phyloP scores from a whole-genome alignment of 73 alveolate species.

The Tetrahymena malaccensis region DNA sequence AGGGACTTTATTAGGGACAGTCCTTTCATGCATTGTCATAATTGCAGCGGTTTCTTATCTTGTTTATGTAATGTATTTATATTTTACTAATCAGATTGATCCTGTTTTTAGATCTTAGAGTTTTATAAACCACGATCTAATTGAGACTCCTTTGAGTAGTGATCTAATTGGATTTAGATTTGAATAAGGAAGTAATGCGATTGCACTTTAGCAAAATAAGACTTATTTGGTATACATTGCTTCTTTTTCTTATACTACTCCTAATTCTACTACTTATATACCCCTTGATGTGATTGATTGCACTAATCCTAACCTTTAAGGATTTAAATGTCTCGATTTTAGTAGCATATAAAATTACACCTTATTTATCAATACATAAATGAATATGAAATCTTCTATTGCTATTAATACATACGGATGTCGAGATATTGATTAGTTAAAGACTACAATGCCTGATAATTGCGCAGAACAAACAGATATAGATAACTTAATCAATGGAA shows the following conservation, averaged over 20 bases:
- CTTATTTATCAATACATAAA: neutral
- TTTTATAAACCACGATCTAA: neutral
- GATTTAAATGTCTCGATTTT: neutral
- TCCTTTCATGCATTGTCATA: neutral
- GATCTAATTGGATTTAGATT: neutral
- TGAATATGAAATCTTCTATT: neutral
- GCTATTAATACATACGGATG: neutral
- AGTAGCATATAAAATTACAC: neutral
- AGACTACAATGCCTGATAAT: neutral
- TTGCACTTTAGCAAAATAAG: neutral
- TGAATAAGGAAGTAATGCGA: neutral
- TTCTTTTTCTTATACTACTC: neutral
- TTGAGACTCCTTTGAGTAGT: neutral
- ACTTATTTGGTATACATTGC: neutral
- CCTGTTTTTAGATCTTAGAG: neutral
- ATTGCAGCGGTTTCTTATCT: neutral
- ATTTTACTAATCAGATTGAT: neutral
- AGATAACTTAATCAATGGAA: neutral
- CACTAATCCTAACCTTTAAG: neutral
- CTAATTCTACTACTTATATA: neutral
- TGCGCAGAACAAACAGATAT: neutral
- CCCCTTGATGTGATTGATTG: neutral
- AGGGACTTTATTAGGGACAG: neutral
- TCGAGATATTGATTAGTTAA: neutral
- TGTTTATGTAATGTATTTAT: too few relatives aligned